Percentiles rank a stretch among this genome's conserved stretches.
Evolutionary conservation across 2,329 filamentous ascomycete genomes (phyloP).

Genomic region (Ilyonectria sp.): DNA sequence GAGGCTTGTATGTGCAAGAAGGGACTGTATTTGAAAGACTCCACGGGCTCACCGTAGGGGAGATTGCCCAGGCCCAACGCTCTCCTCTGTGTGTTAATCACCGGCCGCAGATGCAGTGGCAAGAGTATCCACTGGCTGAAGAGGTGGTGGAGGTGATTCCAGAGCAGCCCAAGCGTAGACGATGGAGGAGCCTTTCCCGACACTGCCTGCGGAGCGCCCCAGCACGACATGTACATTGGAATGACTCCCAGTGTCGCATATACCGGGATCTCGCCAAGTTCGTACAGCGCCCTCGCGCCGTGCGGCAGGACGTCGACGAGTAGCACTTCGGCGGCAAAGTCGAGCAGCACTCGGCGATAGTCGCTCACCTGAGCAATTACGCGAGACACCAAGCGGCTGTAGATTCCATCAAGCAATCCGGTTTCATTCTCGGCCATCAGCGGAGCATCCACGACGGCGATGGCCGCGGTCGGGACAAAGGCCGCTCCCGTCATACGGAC

Average conservation of each 20-base stretch:
- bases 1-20: constrained; percentile 58
- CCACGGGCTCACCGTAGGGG: constrained; percentile 49
- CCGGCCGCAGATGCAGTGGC: constrained; percentile 47
- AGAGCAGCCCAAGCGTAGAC: constrained; percentile 43
- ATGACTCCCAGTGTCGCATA: constrained; percentile 59
- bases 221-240: constrained; percentile 54
- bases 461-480: constrained; percentile 51
- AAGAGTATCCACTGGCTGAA: constrained; percentile 47
- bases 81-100: constrained; percentile 51
- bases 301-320: constrained; percentile 57
- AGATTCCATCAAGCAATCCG: constrained; percentile 51
- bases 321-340: constrained; percentile 51
- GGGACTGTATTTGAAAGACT: constrained; percentile 55
- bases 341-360: constrained; percentile 50
- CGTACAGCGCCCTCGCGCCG: constrained; percentile 54
- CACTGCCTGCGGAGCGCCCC: constrained; percentile 49
- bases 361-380: constrained; percentile 55
- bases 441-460: constrained; percentile 51
- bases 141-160: constrained; percentile 49
- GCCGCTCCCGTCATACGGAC: constrained; percentile 53
- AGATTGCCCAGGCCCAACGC: constrained; percentile 48
- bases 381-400: constrained; percentile 45
- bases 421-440: constrained; percentile 48
- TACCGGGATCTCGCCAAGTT: constrained; percentile 52
- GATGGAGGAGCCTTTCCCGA: constrained; percentile 52